Conservation (phyloP, 2,329 filamentous ascomycete species). For the Anthostomella pinea region DNA sequence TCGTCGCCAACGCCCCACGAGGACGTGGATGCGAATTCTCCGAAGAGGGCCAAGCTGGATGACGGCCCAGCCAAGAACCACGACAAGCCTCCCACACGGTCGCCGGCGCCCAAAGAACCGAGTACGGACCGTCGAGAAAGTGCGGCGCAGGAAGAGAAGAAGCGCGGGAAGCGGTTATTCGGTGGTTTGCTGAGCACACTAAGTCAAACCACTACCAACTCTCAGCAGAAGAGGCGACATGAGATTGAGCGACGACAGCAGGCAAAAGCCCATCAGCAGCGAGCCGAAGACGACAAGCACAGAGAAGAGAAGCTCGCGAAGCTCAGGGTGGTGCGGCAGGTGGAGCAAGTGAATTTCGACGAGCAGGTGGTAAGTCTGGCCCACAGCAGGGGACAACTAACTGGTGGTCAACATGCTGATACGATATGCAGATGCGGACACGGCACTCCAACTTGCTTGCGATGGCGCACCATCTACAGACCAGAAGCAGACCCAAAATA, state of each 20-base stretch:
- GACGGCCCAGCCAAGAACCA: slow-evolving; percentile 15
- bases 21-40: slow-evolving; percentile 21
- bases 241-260: slow-evolving; percentile 83
- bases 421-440: slow-evolving; percentile 61
- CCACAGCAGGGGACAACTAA: not conserved
- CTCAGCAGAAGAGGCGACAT: slow-evolving; percentile 65
- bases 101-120: slow-evolving; percentile 12
- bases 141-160: slow-evolving; percentile 68
- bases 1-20: slow-evolving; percentile 18
- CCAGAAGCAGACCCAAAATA: slow-evolving; percentile 67
- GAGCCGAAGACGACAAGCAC: slow-evolving; percentile 66
- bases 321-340: slow-evolving; percentile 57
- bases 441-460: slow-evolving; percentile 71
- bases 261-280: slow-evolving; percentile 71
- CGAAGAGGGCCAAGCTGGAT: slow-evolving; percentile 25
- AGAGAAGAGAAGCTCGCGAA: slow-evolving; percentile 64
- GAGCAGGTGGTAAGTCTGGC: slow-evolving; percentile 64
- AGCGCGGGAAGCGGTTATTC: slow-evolving; percentile 81
- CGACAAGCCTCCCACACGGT: slow-evolving; percentile 8
- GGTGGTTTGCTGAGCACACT: slow-evolving; percentile 77
- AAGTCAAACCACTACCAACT: slow-evolving; percentile 65
- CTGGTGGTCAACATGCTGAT: slow-evolving; percentile 21
- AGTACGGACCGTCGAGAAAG: slow-evolving; percentile 37
- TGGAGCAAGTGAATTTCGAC: slow-evolving; percentile 73
- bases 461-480: slow-evolving; percentile 70